Evolutionary conservation across 1,139 yeast species (phyloP), one percentile per base, ranked within the genome.

Genomic region (Zygoascus hellenicus): DNA sequence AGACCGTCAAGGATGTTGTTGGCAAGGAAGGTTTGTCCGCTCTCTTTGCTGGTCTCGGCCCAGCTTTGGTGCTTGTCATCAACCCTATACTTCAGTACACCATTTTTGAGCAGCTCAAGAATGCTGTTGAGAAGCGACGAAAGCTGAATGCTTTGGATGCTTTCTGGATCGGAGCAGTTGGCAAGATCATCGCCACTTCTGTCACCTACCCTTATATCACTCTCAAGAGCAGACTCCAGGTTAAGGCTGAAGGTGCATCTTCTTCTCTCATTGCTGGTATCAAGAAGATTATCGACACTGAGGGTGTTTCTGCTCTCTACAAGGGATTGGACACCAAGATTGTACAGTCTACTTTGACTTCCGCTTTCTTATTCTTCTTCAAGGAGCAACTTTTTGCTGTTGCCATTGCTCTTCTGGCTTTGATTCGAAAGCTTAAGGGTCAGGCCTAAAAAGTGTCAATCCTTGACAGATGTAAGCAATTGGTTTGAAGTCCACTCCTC

Each of bases 1-100:
- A 66, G 36, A 76, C 84, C 3, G 65, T 89, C 47, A 49, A 75
- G 47, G 78, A 83, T 31, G 84, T 90, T 47, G 69, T 81, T 50
- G 74, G 77, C 58, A 75, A 75, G 38, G 96, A 87, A 58, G 97
- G 97, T 0, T 62, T 81, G 43, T 65, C 65, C 38, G 78, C 92
- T 14, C 73, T 90, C 47, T 88, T 89, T 66, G 83, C 87, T 15
- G 62, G 97, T 6, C 78, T 90, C 15, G 74, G 83, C 26, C 97
- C 97, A 0, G 96, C 97, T 2, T 74, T 90, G 58, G 80, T 88
- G 43, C 74, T 90, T 51, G 96, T 89, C 47, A 63, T 83, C 55
- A 90, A 90, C 64, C 97, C 97, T 38, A 83, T 90, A 53, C 82
- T 90, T 54, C 97, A 89, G 66, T 90, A 89, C 70, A 87, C 97